phyloP scores from a whole-genome alignment of 164 flowering plant genomes.

The Nymphaea thermarum region DNA sequence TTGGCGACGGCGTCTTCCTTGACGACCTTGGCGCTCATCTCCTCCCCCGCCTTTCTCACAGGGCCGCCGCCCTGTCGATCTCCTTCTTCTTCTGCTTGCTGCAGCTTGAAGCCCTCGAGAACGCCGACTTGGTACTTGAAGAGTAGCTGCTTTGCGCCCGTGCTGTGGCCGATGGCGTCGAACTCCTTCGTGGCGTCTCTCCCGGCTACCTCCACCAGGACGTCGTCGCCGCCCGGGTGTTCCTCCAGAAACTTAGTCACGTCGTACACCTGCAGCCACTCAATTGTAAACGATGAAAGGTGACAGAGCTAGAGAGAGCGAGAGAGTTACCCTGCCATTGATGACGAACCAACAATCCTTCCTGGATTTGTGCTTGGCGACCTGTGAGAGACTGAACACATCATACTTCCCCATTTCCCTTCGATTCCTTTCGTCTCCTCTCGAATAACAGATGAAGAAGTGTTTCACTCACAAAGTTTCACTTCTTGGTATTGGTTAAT shows the following conservation, averaged over 20 bases:
- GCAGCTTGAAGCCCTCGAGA: conserved; percentile 19
- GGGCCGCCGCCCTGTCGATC: neutral
- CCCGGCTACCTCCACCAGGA: conserved; percentile 31
- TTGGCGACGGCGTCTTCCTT: conserved; percentile 16
- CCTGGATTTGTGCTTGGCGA: conserved; percentile 38
- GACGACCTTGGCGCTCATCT: conserved; percentile 35
- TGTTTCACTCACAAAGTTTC: no score
- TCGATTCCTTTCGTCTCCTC: no score
- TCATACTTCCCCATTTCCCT: conserved; percentile 7
- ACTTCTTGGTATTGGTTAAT: no score
- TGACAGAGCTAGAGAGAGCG: neutral
- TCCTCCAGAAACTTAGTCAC: conserved; percentile 39
- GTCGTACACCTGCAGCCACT: conserved; percentile 22
- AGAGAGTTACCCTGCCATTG: conserved; percentile 26
- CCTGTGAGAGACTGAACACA: conserved; percentile 28
- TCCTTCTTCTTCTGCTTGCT: neutral
- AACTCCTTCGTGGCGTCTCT: conserved; percentile 35
- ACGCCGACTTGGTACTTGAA: conserved; percentile 35
- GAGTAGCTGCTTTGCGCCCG: conserved; percentile 26
- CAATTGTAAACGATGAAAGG: neutral
- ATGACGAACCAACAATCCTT: conserved; percentile 42
- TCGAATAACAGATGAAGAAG: no score
- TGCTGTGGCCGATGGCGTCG: conserved; percentile 36
- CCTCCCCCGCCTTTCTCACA: conserved; percentile 17
- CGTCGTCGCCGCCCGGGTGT: conserved; percentile 16